A percentile compares a stretch with the other conserved stretches of the same genome.
phyloP scores from a whole-genome alignment of 768 basidiomycete species.

The Phylloporus scabripes region DNA sequence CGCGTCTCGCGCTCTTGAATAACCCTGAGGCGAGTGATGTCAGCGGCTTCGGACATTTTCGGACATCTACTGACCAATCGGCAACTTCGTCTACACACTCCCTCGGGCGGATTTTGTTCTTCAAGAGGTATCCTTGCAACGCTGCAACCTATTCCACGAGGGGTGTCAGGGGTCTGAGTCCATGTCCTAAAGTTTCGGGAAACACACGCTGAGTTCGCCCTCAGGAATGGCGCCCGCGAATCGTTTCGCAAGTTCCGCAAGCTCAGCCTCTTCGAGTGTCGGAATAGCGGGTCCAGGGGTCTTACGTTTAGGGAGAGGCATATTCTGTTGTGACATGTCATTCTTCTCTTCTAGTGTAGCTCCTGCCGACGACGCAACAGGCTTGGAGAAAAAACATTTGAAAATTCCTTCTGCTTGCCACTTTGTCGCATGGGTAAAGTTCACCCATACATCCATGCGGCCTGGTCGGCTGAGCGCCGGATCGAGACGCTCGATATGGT shows the following conservation, averaged over 20 bases:
- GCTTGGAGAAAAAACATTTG: constrained; percentile 85
- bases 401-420: constrained; percentile 93
- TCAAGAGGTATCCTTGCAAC: constrained; percentile 80
- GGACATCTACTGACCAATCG: constrained; percentile 49
- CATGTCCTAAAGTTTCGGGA: background rate
- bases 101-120: constrained; percentile 85
- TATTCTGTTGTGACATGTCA: constrained; percentile 59
- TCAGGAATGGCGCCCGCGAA: constrained; percentile 84
- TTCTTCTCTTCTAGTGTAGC: constrained; percentile 18
- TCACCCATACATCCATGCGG: constrained; percentile 90
- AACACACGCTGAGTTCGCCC: constrained; percentile 76
- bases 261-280: constrained; percentile 68
- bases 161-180: background rate
- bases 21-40: constrained; percentile 35
- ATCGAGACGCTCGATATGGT: constrained; percentile 91
- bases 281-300: constrained; percentile 53
- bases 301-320: constrained; percentile 65
- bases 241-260: constrained; percentile 69
- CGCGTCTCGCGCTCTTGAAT: constrained; percentile 76
- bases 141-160: constrained; percentile 55
- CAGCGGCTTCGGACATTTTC: constrained; percentile 2
- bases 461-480: constrained; percentile 84
- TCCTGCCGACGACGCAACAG: constrained; percentile 9
- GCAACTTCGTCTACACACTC: constrained; percentile 78
- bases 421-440: constrained; percentile 86